Conservation (phyloP, 139 green algal species). For the Volvox reticuliferus region DNA sequence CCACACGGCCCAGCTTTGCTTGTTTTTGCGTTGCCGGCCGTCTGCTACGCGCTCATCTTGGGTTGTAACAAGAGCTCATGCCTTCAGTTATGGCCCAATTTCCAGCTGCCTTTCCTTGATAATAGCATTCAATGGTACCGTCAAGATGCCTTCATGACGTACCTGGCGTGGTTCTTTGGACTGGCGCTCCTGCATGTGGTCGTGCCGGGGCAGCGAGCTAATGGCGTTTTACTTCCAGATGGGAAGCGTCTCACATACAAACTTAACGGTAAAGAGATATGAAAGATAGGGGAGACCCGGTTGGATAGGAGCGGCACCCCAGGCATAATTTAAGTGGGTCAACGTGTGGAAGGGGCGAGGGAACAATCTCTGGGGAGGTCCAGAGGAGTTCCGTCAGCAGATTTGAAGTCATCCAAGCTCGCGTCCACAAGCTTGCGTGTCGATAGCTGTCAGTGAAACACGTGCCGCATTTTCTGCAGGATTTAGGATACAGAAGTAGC, state of each 20-base stretch:
- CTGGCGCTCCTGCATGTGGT: conserved; percentile 83
- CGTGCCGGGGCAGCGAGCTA: conserved; percentile 75
- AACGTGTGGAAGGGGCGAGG: too few species aligned
- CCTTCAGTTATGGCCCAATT: conserved; percentile 54
- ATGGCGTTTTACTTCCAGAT: conserved; percentile 76
- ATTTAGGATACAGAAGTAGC: too few species aligned
- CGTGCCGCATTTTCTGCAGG: too few species aligned
- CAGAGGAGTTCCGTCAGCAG: too few species aligned
- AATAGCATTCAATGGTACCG: conserved; percentile 62
- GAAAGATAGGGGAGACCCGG: too few species aligned
- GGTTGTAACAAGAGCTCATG: conserved; percentile 65
- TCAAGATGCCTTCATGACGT: conserved; percentile 65
- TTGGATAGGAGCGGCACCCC: too few species aligned
- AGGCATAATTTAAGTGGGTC: too few species aligned
- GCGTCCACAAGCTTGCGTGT: too few species aligned
- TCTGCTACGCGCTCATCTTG: conserved; percentile 63
- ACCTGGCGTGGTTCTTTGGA: conserved; percentile 74
- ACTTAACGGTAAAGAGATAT: conserved; percentile 77
- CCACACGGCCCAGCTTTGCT: conserved; percentile 63
- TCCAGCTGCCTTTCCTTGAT: conserved; percentile 6
- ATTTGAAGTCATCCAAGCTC: too few species aligned
- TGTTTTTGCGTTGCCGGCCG: conserved; percentile 53
- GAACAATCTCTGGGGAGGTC: too few species aligned
- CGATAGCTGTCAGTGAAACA: too few species aligned
- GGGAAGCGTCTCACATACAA: conserved; percentile 84